phyloP scores from a whole-genome alignment of 495 filamentous ascomycete genomes.

The Bombardia bombarda region DNA sequence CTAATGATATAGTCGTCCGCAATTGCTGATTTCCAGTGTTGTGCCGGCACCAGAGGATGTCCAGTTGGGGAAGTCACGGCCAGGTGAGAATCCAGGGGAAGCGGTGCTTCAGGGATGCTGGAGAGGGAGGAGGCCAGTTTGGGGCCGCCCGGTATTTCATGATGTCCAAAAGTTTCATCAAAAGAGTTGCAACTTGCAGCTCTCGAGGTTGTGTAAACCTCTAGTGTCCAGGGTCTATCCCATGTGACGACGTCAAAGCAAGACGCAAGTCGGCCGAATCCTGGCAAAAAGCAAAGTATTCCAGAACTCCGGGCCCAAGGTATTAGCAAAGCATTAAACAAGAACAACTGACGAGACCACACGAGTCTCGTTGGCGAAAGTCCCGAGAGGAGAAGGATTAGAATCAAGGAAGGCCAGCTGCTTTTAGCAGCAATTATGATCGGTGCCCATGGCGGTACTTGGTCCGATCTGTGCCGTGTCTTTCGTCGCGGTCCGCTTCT shows the following conservation, averaged over 20 bases:
- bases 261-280: constrained; percentile 21
- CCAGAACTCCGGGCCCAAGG: constrained; percentile 16
- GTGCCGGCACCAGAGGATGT: constrained; percentile 6
- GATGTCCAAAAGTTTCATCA: constrained; percentile 5
- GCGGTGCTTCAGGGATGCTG: constrained; percentile 2
- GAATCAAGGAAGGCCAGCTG: constrained; percentile 7
- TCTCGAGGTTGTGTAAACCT: constrained; percentile 27
- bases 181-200: constrained; percentile 41
- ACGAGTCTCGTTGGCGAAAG: constrained; percentile 4
- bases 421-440: constrained; percentile 10
- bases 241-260: constrained; percentile 21
- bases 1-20: constrained; percentile 6
- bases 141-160: constrained; percentile 8
- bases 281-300: constrained; percentile 12
- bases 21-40: constrained; percentile 5
- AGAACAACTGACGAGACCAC: constrained; percentile 11
- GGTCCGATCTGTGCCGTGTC: constrained; percentile 17
- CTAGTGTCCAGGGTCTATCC: constrained; percentile 31
- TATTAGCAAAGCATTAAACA: constrained; percentile 18
- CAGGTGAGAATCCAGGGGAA: constrained; percentile 2
- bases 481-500: constrained; percentile 21
- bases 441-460: constrained; percentile 19
- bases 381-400: constrained; percentile 4
- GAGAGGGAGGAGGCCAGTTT: too few relatives aligned
- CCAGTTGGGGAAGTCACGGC: constrained; percentile 5